Percentiles rank a stretch among this genome's conserved stretches.
Evolutionary conservation across 1,284 basidiomycete species (phyloP).

Genomic region (Entoloma clypeatum): DNA sequence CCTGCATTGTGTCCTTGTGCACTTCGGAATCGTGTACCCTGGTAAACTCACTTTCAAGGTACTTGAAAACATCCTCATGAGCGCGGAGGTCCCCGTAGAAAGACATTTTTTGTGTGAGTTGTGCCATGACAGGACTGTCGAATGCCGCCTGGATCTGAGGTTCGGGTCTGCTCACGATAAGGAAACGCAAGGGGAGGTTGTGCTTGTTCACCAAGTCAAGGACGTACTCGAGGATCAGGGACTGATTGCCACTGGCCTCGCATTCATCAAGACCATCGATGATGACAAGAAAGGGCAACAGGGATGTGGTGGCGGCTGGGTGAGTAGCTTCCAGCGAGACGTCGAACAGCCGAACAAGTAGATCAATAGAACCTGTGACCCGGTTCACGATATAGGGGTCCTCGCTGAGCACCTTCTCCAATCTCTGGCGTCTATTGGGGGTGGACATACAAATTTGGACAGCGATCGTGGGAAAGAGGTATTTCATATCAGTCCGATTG

Average conservation of each 20-base stretch:
- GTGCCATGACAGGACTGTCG: background rate
- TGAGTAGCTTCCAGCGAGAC: background rate
- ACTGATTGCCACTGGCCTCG: background rate
- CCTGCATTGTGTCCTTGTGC: background rate
- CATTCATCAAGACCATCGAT: conserved; percentile 23
- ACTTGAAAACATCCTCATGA: conserved; percentile 1
- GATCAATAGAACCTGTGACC: conserved; percentile 11
- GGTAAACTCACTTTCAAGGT: background rate
- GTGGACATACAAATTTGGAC: conserved; percentile 18
- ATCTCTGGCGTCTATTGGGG: conserved; percentile 9
- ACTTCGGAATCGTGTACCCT: background rate
- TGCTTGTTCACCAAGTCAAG: background rate
- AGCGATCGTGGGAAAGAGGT: conserved; percentile 20
- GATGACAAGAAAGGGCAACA: conserved; percentile 6
- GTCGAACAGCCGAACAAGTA: conserved; percentile 18
- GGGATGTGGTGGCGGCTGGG: no score
- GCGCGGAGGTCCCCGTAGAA: conserved; percentile 1
- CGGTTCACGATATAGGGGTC: conserved; percentile 18
- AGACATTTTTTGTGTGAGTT: conserved; percentile 1
- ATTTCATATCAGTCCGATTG: background rate
- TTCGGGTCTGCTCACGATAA: conserved; percentile 20
- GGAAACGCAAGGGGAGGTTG: conserved; percentile 14
- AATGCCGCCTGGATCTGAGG: conserved; percentile 16
- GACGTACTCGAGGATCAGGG: background rate
- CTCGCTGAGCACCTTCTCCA: conserved; percentile 13